Conservation (phyloP, 1,284 basidiomycete genomes). For the Ceratobasidium sp. region DNA sequence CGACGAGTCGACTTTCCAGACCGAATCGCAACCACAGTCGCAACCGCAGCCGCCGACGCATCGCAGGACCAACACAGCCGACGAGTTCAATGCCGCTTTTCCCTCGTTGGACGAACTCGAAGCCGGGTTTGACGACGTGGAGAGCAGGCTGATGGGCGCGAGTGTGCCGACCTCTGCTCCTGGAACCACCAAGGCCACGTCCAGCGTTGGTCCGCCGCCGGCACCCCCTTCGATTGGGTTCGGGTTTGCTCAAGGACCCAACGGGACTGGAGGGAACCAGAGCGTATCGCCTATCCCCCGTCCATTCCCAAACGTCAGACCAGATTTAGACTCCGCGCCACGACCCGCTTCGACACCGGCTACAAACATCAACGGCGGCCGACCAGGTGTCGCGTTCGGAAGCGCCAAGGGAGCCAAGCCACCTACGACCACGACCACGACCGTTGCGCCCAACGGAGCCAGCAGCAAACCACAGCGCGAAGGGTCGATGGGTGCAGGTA, state of each 20-base stretch:
- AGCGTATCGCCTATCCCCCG: conserved; percentile 23
- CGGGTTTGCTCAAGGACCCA: background rate
- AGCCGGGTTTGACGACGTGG: conserved; percentile 29
- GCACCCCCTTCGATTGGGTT: conserved; percentile 10
- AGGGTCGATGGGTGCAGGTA: background rate
- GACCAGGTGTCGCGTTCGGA: conserved; percentile 3
- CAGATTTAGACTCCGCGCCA: conserved; percentile 21
- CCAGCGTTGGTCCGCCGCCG: background rate
- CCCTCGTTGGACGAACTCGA: conserved; percentile 40
- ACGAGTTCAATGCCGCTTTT: conserved; percentile 18
- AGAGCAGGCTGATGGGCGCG: background rate
- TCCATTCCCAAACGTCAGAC: conserved; percentile 23
- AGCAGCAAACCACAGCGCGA: conserved; percentile 34
- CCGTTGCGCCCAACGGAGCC: background rate
- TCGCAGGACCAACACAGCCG: conserved; percentile 4
- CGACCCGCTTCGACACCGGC: conserved; percentile 33
- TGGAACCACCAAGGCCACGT: background rate
- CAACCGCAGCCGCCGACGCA: background rate
- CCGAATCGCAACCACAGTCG: background rate
- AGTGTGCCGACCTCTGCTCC: conserved; percentile 11
- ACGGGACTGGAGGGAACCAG: background rate
- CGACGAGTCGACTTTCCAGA: background rate
- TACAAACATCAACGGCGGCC: conserved; percentile 6
- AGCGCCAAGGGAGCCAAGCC: background rate
- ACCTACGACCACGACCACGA: conserved; percentile 18